Evolutionary conservation across 345 rosid species (phyloP).

Genomic region (Salix arbutifolia): DNA sequence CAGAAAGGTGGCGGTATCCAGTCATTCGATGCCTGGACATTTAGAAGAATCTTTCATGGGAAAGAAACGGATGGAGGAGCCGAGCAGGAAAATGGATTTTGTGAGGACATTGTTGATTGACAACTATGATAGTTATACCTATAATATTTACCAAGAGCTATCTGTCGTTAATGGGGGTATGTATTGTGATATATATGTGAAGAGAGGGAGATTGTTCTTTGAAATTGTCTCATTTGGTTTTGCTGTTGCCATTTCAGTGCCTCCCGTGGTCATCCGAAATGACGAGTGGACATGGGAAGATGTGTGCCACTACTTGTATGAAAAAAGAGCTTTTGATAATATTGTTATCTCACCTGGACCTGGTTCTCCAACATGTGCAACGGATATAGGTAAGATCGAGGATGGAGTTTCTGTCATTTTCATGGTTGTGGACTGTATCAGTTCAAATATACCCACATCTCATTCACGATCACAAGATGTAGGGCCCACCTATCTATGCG

Average conservation of each 20-base stretch:
- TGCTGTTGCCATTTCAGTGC: slow-evolving; percentile 40
- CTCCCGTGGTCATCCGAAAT: slow-evolving; percentile 81
- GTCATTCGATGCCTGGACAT: slow-evolving; percentile 45
- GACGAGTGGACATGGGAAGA: slow-evolving; percentile 88
- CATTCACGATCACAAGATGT: background rate
- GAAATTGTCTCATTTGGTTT: background rate
- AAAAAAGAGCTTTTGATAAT: slow-evolving; percentile 74
- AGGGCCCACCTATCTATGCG: background rate
- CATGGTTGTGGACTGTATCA: background rate
- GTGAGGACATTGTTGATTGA: slow-evolving; percentile 89
- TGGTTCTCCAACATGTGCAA: slow-evolving; percentile 78
- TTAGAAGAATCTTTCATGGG: slow-evolving; percentile 51
- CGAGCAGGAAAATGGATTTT: slow-evolving; percentile 45
- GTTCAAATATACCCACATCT: background rate
- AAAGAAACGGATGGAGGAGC: slow-evolving; percentile 36
- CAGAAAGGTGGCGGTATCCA: slow-evolving; percentile 29
- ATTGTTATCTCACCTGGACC: slow-evolving; percentile 97
- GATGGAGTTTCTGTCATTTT: background rate
- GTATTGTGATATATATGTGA: background rate
- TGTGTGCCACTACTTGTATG: slow-evolving; percentile 47
- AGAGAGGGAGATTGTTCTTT: background rate
- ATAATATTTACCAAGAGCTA: slow-evolving; percentile 78
- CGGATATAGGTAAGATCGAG: slow-evolving; percentile 61
- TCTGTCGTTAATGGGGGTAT: slow-evolving; percentile 85
- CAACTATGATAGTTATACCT: slow-evolving; percentile 94